A percentile compares a stretch with the other conserved stretches of the same genome.
Evolutionary conservation across 2,329 filamentous ascomycete species (phyloP).

Genomic region (Curvularia spicifera): DNA sequence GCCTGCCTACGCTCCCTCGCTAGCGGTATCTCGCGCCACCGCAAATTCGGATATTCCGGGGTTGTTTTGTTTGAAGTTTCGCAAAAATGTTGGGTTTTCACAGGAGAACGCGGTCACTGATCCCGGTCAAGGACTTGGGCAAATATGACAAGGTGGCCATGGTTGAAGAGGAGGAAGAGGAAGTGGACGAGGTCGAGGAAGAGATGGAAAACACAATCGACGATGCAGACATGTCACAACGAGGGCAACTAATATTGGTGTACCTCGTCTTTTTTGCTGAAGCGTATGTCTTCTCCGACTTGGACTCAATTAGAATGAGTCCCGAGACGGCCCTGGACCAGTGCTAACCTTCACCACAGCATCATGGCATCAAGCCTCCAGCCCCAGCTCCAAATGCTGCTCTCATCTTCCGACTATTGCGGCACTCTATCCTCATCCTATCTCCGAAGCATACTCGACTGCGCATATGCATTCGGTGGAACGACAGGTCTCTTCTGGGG

Average conservation of each 20-base stretch:
- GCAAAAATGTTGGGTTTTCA: conserved; percentile 54
- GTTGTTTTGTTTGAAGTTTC: conserved; percentile 12
- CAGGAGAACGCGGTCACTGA: conserved; percentile 51
- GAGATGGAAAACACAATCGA: conserved; percentile 35
- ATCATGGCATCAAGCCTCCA: conserved; percentile 59
- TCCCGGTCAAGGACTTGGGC: conserved; percentile 52
- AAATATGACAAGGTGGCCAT: conserved; percentile 51
- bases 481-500: conserved; percentile 56
- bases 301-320: neutral
- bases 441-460: conserved; percentile 56
- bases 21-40: conserved; percentile 23
- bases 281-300: conserved; percentile 43
- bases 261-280: conserved; percentile 58
- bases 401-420: conserved; percentile 54
- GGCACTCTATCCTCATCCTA: conserved; percentile 55
- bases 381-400: conserved; percentile 55
- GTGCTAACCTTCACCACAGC: conserved; percentile 27
- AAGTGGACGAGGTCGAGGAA: conserved; percentile 36
- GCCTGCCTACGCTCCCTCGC: conserved; percentile 19
- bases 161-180: conserved; percentile 38
- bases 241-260: conserved; percentile 51
- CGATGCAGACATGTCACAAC: conserved; percentile 30
- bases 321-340: conserved; percentile 2
- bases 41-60: conserved; percentile 13
- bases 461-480: conserved; percentile 57